Conservation (phyloP, 306 rosid genomes). For the Cucumis hystrix region DNA sequence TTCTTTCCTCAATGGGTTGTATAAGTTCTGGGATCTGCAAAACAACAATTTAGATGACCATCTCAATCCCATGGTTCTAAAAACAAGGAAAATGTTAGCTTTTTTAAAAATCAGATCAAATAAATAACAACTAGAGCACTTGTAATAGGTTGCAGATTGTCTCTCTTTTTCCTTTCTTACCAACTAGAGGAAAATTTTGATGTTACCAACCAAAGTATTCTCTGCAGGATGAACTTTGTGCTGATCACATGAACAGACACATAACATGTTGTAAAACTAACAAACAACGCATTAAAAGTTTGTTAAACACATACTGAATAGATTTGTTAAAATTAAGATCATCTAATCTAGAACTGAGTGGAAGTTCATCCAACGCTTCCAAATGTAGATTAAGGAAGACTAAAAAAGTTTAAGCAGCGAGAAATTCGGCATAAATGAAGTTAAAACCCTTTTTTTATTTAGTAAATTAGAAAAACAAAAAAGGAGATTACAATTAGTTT, state of each 20-base stretch:
- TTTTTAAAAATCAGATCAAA: background rate
- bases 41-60: background rate
- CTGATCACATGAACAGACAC: background rate
- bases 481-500: too few relatives aligned
- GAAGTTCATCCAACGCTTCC: too few relatives aligned
- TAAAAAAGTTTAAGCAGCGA: background rate
- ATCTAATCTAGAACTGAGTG: too few relatives aligned
- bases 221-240: background rate
- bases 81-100: background rate
- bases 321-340: too few relatives aligned
- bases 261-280: background rate
- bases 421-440: background rate
- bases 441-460: constrained; percentile 46
- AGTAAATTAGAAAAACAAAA: too few relatives aligned
- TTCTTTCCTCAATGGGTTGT: constrained; percentile 67
- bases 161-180: background rate
- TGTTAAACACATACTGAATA: too few relatives aligned
- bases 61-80: background rate
- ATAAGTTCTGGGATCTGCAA: constrained; percentile 66
- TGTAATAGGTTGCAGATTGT: background rate
- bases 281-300: too few relatives aligned
- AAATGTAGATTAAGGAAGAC: too few relatives aligned
- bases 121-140: background rate
- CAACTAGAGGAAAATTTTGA: background rate
- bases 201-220: background rate